phyloP scores from a whole-genome alignment of 352 stramenopile species.

The Phytophthora ramorum region DNA sequence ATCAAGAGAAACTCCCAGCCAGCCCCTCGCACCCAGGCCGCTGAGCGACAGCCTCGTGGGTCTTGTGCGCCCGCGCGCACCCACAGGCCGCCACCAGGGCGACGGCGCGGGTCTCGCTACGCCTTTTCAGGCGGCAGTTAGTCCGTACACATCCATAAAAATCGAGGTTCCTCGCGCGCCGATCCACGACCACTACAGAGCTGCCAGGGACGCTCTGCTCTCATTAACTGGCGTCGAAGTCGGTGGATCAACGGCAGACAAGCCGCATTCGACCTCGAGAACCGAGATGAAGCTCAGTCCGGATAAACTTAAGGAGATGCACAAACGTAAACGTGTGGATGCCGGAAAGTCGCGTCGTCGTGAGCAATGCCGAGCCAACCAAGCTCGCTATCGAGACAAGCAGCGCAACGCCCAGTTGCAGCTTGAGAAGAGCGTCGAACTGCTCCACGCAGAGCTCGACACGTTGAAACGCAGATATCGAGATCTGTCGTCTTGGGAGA shows the following conservation, averaged over 20 bases:
- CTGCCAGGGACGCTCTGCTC: not conserved
- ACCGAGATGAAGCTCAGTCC: not conserved
- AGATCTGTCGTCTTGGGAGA: conserved; percentile 1
- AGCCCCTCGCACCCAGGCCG: no score
- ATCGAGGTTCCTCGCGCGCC: not conserved
- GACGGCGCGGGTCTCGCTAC: no score
- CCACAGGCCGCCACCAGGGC: no score
- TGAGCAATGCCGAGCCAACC: conserved; percentile 26
- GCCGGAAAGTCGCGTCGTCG: conserved; percentile 1
- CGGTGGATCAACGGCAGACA: not conserved
- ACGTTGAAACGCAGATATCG: not conserved
- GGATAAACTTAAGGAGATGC: not conserved
- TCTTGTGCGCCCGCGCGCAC: no score
- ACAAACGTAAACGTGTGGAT: conserved; percentile 7
- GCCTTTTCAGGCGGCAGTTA: no score
- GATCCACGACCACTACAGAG: not conserved
- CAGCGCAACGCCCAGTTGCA: conserved; percentile 12
- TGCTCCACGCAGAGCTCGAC: conserved; percentile 7
- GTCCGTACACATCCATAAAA: not conserved
- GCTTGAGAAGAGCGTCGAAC: conserved; percentile 10
- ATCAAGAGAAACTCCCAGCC: no score
- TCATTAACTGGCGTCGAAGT: not conserved
- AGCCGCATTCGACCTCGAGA: not conserved
- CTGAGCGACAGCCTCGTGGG: no score
- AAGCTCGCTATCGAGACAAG: conserved; percentile 33